Evolutionary conservation across 768 basidiomycete species (phyloP), one percentile per base, ranked within the genome.

Genomic region (Ramaria rubella): DNA sequence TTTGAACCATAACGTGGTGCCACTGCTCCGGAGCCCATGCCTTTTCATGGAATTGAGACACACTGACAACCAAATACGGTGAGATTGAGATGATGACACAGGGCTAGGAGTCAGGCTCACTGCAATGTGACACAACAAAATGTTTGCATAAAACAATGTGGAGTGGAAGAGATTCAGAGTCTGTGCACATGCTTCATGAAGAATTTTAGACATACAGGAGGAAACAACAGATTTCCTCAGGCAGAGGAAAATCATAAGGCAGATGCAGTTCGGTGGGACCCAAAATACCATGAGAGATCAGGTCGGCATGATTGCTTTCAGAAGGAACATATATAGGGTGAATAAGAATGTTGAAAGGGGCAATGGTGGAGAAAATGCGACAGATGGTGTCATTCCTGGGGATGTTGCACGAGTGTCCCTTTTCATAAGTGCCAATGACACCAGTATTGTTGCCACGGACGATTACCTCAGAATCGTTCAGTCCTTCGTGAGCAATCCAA

Each of bases 11-110:
- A 12, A 21, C 15, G 44, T 46, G 3, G 44, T 46, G 26, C 44
- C 9, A 14, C 44, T 23, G 21, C 15, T 46, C 2, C 9, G 11
- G 26, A 46, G 23, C 2, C 2, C 21, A 23, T 46, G 44, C 2
- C 44, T 21, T 9, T 46, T 46, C 2, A 21, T 2, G 3, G 26
- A 46, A 3, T 5, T 5, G 3, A 46, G 44, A 23, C 9, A 12
- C 3, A 2, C 3, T 12, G 3, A 12, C 3, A 23, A 2, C 44
- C 44, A 46, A 23, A 46, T 46, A 2, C 45, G 0, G 59, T 21
- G 0, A 72, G 49, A 42, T 71, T 59, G 0, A 77, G 63, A 11
- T 19, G 7, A 0, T 45, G 11, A 0, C 26, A 42, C 0, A 77
- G 66, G 0, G 58, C 52, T 9, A 29, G 43, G 44, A 15, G 2